Conservation (phyloP, 768 basidiomycete genomes). For the Tulasnella sp. region DNA sequence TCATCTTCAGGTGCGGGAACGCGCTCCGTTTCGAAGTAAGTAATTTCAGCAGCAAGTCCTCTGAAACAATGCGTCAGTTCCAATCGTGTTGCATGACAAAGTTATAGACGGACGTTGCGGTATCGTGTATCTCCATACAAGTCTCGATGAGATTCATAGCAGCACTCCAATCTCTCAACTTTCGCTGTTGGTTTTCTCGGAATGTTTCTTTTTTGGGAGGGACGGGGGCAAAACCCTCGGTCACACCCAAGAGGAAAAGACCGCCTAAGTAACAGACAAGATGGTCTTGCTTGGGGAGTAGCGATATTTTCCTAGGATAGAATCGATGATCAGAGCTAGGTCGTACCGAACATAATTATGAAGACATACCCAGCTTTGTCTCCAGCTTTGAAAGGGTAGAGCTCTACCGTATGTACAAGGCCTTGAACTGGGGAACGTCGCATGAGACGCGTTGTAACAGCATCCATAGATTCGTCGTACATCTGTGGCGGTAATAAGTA, state of each 20-base stretch:
- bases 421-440: slow-evolving; percentile 45
- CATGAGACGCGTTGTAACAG: slow-evolving; percentile 62
- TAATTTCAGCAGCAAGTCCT: slow-evolving; percentile 80
- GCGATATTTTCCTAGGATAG: slow-evolving; percentile 61
- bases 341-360: neutral
- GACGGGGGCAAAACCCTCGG: slow-evolving; percentile 38
- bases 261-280: slow-evolving; percentile 95
- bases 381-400: slow-evolving; percentile 25
- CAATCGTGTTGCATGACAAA: neutral
- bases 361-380: too few relatives aligned
- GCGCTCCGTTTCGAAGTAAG: slow-evolving; percentile 59
- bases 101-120: slow-evolving; percentile 48
- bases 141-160: slow-evolving; percentile 75
- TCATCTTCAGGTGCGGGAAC: slow-evolving; percentile 36
- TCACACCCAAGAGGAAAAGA: slow-evolving; percentile 81
- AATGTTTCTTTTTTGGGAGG: slow-evolving; percentile 56
- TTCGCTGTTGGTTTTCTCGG: slow-evolving; percentile 41
- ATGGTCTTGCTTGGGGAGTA: slow-evolving; percentile 85
- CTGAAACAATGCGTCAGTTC: slow-evolving; percentile 27
- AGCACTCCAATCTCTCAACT: slow-evolving; percentile 50
- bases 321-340: too few relatives aligned
- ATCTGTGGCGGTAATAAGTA: slow-evolving; percentile 36
- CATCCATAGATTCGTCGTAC: slow-evolving; percentile 78
- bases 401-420: slow-evolving; percentile 70
- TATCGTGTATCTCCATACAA: slow-evolving; percentile 77